Evolutionary conservation across 257 asterid species (phyloP).

Genomic region (Sherardia arvensis): DNA sequence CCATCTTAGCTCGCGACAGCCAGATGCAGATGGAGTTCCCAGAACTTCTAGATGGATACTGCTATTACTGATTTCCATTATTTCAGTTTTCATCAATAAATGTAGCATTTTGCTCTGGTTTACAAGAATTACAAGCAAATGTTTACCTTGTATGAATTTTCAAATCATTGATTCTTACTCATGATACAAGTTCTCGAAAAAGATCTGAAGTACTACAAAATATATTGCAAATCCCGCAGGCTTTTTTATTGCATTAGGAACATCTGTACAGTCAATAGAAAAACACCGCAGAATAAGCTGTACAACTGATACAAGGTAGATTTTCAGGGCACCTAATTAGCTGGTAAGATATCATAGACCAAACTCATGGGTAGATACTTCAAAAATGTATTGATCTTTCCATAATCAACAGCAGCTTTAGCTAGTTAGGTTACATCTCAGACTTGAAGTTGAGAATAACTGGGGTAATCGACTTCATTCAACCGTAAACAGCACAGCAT

Average conservation of each 20-base stretch:
- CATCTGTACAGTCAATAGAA: constrained; percentile 24
- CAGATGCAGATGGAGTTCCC: constrained; percentile 69
- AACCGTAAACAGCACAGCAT: constrained; percentile 69
- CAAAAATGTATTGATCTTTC: constrained; percentile 9
- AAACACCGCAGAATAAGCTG: constrained; percentile 6
- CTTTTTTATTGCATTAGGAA: neutral
- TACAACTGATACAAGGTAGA: constrained; percentile 5
- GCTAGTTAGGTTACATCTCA: constrained; percentile 21
- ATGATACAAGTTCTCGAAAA: too few species aligned
- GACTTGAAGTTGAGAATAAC: constrained; percentile 47
- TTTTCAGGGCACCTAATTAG: neutral
- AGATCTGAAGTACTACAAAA: neutral
- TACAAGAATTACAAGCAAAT: neutral
- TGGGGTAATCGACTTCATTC: constrained; percentile 60
- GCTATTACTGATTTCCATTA: constrained; percentile 27
- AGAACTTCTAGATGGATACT: constrained; percentile 35
- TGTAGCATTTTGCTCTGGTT: neutral
- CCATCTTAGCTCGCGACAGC: constrained; percentile 61
- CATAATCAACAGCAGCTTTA: constrained; percentile 2
- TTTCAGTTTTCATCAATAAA: neutral
- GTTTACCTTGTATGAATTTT: neutral
- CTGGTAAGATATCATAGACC: too few species aligned
- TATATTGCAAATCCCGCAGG: neutral
- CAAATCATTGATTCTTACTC: neutral
- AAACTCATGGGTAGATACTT: too few species aligned